Conservation (phyloP, 192 early-diverging fungal species). For the Gigaspora rosea region DNA sequence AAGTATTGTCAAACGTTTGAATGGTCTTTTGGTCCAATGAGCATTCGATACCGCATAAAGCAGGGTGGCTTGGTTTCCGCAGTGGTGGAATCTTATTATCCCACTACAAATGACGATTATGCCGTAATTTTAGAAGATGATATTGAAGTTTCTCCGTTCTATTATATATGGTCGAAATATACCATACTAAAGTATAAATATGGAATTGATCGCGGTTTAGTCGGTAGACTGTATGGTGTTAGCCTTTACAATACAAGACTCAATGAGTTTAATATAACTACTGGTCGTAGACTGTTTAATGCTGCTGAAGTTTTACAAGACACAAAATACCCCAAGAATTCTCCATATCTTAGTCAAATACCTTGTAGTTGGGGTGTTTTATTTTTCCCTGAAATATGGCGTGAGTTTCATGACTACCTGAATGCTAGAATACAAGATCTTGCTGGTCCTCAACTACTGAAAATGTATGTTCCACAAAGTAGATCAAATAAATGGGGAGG, state of each 20-base stretch:
- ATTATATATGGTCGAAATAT: constrained; percentile 60
- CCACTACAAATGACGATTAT: constrained; percentile 55
- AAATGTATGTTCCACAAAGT: constrained; percentile 54
- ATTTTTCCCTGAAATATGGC: constrained; percentile 64
- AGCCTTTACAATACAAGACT: too few species aligned
- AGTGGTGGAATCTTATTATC: constrained; percentile 63
- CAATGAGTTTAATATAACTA: too few species aligned
- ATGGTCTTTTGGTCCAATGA: constrained; percentile 54
- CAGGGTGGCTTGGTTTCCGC: constrained; percentile 61
- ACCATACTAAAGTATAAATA: constrained; percentile 60
- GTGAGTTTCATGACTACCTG: constrained; percentile 61
- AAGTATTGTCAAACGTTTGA: constrained; percentile 46
- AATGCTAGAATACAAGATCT: constrained; percentile 49
- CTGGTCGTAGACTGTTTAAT: constrained; percentile 53
- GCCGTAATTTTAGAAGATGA: constrained; percentile 64
- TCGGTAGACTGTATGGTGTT: constrained; percentile 52
- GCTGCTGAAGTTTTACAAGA: constrained; percentile 47
- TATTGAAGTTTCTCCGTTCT: constrained; percentile 61
- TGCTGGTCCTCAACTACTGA: constrained; percentile 42
- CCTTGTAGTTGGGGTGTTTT: constrained; percentile 68
- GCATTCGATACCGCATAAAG: constrained; percentile 51
- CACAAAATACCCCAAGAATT: constrained; percentile 44
- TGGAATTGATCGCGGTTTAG: constrained; percentile 36
- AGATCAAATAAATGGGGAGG: constrained; percentile 61
- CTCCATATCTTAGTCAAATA: constrained; percentile 59